Conservation (phyloP, 768 basidiomycete species). For the Symmetrospora coprosmae region DNA sequence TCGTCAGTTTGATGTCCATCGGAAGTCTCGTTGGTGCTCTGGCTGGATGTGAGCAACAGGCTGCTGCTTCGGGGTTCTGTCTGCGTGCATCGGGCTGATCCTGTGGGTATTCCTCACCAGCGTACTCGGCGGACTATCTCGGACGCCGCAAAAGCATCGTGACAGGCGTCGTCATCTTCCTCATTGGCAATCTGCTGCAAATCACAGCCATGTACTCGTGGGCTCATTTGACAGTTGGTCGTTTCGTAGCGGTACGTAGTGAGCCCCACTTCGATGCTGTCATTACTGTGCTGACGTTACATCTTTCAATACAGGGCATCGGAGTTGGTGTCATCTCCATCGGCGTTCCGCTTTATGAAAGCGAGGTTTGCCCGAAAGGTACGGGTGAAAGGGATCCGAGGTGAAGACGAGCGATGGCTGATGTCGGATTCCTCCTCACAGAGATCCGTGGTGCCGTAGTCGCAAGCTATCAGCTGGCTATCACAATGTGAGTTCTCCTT, state of each 20-base stretch:
- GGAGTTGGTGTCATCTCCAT: background rate
- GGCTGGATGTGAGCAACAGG: too few relatives aligned
- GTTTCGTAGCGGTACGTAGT: constrained; percentile 46
- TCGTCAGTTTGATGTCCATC: too few relatives aligned
- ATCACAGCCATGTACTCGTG: constrained; percentile 44
- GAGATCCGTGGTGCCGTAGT: too few relatives aligned
- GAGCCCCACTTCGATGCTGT: constrained; percentile 55
- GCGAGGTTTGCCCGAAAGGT: constrained; percentile 57
- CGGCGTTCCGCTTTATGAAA: constrained; percentile 43
- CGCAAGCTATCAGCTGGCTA: too few relatives aligned
- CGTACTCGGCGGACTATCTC: constrained; percentile 53
- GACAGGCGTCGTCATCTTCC: constrained; percentile 47
- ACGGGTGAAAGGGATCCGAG: too few relatives aligned
- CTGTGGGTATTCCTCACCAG: too few relatives aligned
- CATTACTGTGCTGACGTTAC: too few relatives aligned
- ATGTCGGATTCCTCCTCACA: constrained; percentile 52
- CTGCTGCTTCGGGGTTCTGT: too few relatives aligned
- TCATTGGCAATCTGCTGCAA: constrained; percentile 51
- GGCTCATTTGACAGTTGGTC: constrained; percentile 45
- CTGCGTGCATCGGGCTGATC: too few relatives aligned
- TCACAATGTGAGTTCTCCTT: too few relatives aligned
- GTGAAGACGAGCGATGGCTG: constrained; percentile 57
- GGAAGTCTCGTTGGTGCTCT: constrained; percentile 54
- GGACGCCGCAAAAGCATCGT: constrained; percentile 56
- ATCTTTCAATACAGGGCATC: constrained; percentile 43